Evolutionary conservation across 2,329 filamentous ascomycete genomes (phyloP).

Genomic region (Fusarium annulatum): DNA sequence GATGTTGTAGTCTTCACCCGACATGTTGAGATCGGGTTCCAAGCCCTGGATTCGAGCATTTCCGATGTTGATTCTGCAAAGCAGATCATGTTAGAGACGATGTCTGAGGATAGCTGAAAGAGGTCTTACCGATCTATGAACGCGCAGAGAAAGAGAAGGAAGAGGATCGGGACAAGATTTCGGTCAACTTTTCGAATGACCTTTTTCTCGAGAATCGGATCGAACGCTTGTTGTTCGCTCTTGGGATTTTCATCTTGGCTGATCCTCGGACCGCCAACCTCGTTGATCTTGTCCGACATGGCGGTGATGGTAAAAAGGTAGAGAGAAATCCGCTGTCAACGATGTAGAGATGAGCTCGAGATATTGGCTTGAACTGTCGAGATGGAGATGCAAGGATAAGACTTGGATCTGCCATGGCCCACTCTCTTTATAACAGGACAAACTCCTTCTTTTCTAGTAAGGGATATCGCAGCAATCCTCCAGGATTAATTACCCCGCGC

Average conservation of each 20-base stretch:
- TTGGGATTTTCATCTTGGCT: not conserved
- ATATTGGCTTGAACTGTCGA: not conserved
- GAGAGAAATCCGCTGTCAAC: rapidly evolving
- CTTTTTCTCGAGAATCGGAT: not conserved
- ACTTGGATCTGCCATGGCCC: not conserved
- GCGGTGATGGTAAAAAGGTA: rapidly evolving
- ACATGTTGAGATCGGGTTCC: not conserved
- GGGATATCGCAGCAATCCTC: too few species aligned
- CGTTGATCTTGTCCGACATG: not conserved
- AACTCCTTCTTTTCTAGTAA: not conserved
- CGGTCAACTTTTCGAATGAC: not conserved
- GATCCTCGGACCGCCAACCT: not conserved
- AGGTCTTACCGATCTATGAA: not conserved
- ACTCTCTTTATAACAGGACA: not conserved
- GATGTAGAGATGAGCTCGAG: not conserved
- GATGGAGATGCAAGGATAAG: not conserved
- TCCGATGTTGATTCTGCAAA: not conserved
- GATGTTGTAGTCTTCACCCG: not conserved
- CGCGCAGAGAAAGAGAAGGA: not conserved
- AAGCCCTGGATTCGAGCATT: not conserved
- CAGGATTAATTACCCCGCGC: not conserved
- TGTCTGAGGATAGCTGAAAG: rapidly evolving
- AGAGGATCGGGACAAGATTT: not conserved
- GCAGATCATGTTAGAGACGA: not conserved
- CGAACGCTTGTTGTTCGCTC: not conserved